Conservation (phyloP, 768 basidiomycete species). For the Guyanaporus albipodus region DNA sequence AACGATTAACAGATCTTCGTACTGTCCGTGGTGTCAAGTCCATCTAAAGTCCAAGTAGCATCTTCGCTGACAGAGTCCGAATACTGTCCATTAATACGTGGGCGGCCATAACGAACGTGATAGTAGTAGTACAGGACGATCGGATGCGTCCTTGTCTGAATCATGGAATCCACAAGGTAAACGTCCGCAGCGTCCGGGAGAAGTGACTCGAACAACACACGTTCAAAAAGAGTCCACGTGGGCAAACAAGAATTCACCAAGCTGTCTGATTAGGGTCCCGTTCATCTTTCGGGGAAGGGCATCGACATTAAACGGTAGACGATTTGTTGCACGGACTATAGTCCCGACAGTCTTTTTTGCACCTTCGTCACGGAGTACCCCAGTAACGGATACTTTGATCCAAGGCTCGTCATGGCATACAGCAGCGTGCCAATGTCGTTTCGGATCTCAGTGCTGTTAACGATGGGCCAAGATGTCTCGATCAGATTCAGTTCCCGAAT, state of each 20-base stretch:
- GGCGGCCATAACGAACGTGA: conserved; percentile 24
- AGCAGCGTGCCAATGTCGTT: conserved; percentile 58
- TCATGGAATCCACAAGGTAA: conserved; percentile 4
- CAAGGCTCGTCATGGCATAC: conserved; percentile 61
- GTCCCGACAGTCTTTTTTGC: conserved; percentile 31
- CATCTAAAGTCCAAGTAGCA: conserved; percentile 24
- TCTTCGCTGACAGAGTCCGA: conserved; percentile 22
- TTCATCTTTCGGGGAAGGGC: background rate
- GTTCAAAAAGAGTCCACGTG: conserved; percentile 15
- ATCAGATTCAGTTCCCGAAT: conserved; percentile 62
- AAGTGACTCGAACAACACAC: background rate
- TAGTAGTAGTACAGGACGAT: conserved; percentile 7
- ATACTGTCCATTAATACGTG: conserved; percentile 21
- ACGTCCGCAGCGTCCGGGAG: conserved; percentile 5
- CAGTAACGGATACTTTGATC: conserved; percentile 57
- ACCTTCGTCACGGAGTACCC: conserved; percentile 29
- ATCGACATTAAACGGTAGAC: conserved; percentile 1
- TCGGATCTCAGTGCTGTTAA: conserved; percentile 54
- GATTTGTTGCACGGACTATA: conserved; percentile 16
- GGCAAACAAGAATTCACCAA: background rate
- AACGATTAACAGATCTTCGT: conserved; percentile 23
- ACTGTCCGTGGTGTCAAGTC: conserved; percentile 24
- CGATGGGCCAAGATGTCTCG: conserved; percentile 60
- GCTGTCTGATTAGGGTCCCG: background rate
- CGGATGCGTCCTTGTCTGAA: conserved; percentile 9